phyloP scores from a whole-genome alignment of 352 stramenopile species.

The Globisporangium megalacanthum region DNA sequence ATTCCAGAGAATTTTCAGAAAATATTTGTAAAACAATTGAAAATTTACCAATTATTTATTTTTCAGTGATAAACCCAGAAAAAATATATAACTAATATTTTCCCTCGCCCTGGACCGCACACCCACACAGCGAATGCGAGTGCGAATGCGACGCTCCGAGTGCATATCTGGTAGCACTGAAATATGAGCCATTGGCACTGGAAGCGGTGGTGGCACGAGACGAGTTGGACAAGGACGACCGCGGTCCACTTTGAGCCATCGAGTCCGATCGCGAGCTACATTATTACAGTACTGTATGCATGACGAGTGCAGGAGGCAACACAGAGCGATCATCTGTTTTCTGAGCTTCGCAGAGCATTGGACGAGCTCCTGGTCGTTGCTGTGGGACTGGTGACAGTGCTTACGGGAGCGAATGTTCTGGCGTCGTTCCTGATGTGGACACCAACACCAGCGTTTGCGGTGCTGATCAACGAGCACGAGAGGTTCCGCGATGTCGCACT shows the following conservation, averaged over 20 bases:
- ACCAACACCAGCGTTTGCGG: conserved; percentile 1
- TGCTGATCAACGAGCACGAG: conserved; percentile 10
- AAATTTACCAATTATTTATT: too few species aligned
- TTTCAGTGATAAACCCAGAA: too few species aligned
- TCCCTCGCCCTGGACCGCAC: too few species aligned
- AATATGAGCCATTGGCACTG: not conserved
- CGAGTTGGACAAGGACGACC: not conserved
- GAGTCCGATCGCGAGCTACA: not conserved
- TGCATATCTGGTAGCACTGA: not conserved
- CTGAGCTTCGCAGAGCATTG: conserved; percentile 6
- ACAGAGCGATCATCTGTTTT: not conserved
- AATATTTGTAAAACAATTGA: too few species aligned
- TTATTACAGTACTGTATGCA: too few species aligned
- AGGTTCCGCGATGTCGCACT: conserved; percentile 2
- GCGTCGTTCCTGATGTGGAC: not conserved
- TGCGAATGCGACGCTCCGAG: not conserved
- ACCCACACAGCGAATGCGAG: not conserved
- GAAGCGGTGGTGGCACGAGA: not conserved
- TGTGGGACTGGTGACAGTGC: not conserved
- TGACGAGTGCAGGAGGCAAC: not conserved
- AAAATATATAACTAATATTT: too few species aligned
- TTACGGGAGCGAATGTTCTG: conserved; percentile 2
- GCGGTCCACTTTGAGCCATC: not conserved
- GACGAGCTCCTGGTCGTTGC: not conserved
- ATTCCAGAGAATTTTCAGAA: too few species aligned